These are phyloP conservation scores for Stenocarpella maydis DNA, from an alignment of 2,329 filamentous ascomycete species.

Conservation along the genomic window DNA sequence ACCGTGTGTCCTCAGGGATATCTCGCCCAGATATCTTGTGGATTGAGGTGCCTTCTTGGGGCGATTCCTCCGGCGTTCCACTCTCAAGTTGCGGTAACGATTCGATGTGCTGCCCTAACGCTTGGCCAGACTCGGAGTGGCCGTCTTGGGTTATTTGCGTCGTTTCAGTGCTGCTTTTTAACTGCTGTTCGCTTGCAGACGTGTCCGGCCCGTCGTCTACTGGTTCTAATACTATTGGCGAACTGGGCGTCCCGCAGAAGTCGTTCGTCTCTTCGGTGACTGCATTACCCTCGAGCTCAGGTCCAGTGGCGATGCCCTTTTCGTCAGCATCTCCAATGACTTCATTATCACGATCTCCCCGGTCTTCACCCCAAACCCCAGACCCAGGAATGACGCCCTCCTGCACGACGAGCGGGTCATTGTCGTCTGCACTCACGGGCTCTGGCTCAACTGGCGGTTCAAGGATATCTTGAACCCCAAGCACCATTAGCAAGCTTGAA, in stretches of 20 bases:
- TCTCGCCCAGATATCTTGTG: background rate
- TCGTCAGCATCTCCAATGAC: constrained; percentile 34
- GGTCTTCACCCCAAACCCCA: constrained; percentile 28
- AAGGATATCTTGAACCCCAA: constrained; percentile 36
- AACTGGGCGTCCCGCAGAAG: constrained; percentile 1
- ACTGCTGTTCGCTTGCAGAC: background rate
- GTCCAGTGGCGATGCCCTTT: constrained; percentile 27
- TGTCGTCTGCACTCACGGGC: constrained; percentile 29
- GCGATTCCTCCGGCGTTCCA: background rate
- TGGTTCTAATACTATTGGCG: background rate
- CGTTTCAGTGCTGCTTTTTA: background rate
- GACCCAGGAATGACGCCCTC: constrained; percentile 30
- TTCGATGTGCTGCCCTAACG: background rate
- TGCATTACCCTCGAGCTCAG: constrained; percentile 2
- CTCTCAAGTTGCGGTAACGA: background rate
- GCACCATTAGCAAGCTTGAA: constrained; percentile 37
- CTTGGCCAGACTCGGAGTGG: background rate
- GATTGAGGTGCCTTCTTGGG: background rate
- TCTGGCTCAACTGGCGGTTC: constrained; percentile 32
- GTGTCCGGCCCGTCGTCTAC: background rate
- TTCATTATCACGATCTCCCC: constrained; percentile 34
- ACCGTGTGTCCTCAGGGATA: background rate
- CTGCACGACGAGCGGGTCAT: constrained; percentile 33
- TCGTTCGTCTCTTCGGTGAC: background rate
- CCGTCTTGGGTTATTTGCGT: background rate